Conservation (phyloP, 2,329 filamentous ascomycete species). For the Aspergillus ochraceus region DNA sequence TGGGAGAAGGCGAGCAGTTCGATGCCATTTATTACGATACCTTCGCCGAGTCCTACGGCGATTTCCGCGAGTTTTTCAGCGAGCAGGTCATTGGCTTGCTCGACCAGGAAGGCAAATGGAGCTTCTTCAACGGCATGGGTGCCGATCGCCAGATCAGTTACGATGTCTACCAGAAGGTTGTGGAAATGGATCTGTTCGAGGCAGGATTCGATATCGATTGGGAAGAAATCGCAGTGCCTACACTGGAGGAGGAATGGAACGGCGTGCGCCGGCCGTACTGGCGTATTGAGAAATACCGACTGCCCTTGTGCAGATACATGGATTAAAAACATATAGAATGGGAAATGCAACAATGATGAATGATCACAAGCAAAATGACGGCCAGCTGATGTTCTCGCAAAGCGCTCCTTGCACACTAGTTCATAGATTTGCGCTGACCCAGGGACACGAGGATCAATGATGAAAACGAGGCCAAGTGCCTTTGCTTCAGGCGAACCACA, state of each 20-base stretch:
- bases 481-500: no score
- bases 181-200: constrained; percentile 86
- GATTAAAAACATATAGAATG: constrained; percentile 20
- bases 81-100: constrained; percentile 82
- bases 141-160: constrained; percentile 92
- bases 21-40: constrained; percentile 97
- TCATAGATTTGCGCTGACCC: neutral
- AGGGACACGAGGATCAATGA: neutral
- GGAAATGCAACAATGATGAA: neutral
- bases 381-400: no score
- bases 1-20: constrained; percentile 69
- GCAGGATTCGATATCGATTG: constrained; percentile 88
- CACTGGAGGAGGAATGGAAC: constrained; percentile 77
- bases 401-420: neutral
- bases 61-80: constrained; percentile 82
- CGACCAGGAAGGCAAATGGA: constrained; percentile 54
- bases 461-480: no score
- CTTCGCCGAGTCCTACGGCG: constrained; percentile 88
- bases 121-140: constrained; percentile 75
- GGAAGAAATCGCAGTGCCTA: constrained; percentile 73
- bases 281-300: constrained; percentile 65
- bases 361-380: neutral
- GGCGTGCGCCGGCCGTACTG: constrained; percentile 88
- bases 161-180: constrained; percentile 90
- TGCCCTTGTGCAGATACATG: constrained; percentile 45